Evolutionary conservation across 2,329 filamentous ascomycete species (phyloP), one percentile per base, ranked within the genome.

Genomic region (Calonectria hongkongensis): DNA sequence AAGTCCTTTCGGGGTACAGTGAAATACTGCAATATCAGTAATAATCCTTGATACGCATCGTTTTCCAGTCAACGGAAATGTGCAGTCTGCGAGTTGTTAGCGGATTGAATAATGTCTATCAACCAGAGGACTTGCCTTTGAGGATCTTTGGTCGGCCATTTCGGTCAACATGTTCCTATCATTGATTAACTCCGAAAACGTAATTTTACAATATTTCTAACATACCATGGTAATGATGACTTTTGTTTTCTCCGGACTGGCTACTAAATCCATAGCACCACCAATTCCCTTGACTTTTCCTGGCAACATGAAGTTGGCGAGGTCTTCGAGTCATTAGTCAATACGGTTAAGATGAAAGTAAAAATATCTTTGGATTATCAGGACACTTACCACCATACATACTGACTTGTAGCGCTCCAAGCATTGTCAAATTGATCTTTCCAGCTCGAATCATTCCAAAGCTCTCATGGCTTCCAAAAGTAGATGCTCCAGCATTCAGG

Each of bases 381-480:
- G 25, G 12, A 33, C 21, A 58, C 54, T 8, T 13, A 58, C 54
- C 54, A 13, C 54, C 54, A 10, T 58, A 58, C 54, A 58, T 58
- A 33, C 54, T 58, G 12, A 58, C 54, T 33, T 58, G 54, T 33
- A 58, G 33, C 5, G 54, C 54, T 21, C 54, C 54, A 3, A 58
- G n/a, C 54, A 58, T 58, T 33, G 54, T 58, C 54, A 58, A 27
- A 15, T 58, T 41, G 13, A 58, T 58, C 54, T 10, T 58, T 16
- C 54, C 54, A 12, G 54, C 21, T 18, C 54, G 54, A 27, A 58
- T 58, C 54, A 58, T 58, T 16, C 54, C 54, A 8, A 58, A 58
- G n/a, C 54, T 58, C 33, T 58, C 54, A 10, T 58, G 54, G n/a
- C 54, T 58, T 39, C 54, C 54, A 41, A 58, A 58, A 10, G 54